A percentile compares a stretch with the other conserved stretches of the same genome.
Conservation (phyloP, 2,329 filamentous ascomycete species). For the Hypoxylon sp. region DNA sequence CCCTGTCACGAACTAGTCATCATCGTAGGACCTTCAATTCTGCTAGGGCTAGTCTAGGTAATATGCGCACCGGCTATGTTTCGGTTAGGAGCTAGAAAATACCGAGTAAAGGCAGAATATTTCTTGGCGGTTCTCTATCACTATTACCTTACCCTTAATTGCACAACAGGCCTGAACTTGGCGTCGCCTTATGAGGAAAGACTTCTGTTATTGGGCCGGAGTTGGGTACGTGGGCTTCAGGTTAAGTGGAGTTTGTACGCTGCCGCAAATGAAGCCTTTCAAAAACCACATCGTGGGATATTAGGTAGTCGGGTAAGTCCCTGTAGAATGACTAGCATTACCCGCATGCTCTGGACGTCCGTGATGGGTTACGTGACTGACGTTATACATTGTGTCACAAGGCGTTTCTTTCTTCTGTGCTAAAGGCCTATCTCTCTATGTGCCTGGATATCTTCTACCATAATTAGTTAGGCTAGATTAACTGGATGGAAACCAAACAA, state of each 20-base stretch:
- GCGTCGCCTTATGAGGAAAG: not conserved
- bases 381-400: not conserved
- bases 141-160: conserved; percentile 4
- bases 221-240: not conserved
- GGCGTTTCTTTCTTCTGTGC: not conserved
- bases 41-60: not conserved
- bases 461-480: not conserved
- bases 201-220: not conserved
- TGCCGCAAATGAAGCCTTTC: conserved; percentile 20
- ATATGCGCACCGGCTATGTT: not conserved
- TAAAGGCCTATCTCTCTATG: not conserved
- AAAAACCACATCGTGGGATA: conserved; percentile 19
- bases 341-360: conserved; percentile 5
- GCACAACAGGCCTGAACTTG: not conserved
- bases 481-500: not conserved
- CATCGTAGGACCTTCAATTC: conserved; percentile 3
- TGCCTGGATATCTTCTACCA: conserved; percentile 4
- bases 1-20: conserved; percentile 3
- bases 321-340: conserved; percentile 1
- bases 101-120: not conserved
- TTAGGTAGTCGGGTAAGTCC: conserved; percentile 21
- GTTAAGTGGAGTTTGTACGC: conserved; percentile 21
- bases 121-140: not conserved
- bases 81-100: not conserved
- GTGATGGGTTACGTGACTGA: conserved; percentile 13